Percentiles rank a stretch among this genome's conserved stretches.
phyloP scores from a whole-genome alignment of 2,329 filamentous ascomycete genomes.

The Drechslerella stenobrocha region DNA sequence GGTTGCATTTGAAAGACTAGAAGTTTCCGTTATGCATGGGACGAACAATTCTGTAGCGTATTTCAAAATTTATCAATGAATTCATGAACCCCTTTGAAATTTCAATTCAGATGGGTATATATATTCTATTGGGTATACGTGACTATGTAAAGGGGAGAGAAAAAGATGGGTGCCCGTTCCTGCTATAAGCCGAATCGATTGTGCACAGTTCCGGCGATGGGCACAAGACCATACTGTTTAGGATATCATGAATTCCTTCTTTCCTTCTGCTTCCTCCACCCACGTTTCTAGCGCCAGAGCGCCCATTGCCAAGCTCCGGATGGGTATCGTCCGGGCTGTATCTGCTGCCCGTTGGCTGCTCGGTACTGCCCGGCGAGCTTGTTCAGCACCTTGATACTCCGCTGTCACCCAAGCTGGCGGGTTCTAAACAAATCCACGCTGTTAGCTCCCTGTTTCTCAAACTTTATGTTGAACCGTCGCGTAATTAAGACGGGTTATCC shows the following conservation, averaged over 20 bases:
- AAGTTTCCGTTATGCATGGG: conserved; percentile 2
- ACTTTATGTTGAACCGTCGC: conserved; percentile 2
- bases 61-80: no score
- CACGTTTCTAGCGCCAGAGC: conserved; percentile 36
- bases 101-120: conserved; percentile 30
- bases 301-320: conserved; percentile 27
- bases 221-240: conserved; percentile 58
- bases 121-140: conserved; percentile 1
- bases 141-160: conserved; percentile 53
- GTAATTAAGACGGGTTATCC: no score
- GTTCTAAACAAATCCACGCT: conserved; percentile 51
- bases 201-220: no score
- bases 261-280: conserved; percentile 31
- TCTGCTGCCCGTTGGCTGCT: conserved; percentile 15
- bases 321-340: conserved; percentile 22
- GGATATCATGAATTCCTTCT: conserved; percentile 9
- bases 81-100: no score
- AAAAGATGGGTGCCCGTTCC: no score
- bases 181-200: no score
- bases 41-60: neutral
- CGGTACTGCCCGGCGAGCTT: neutral
- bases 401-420: conserved; percentile 56
- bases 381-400: conserved; percentile 45
- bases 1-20: conserved; percentile 3
- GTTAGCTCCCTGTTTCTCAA: conserved; percentile 9